Evolutionary conservation across 257 asterid genomes (phyloP), one percentile per base, ranked within the genome.

Genomic region (Solanum ossicruentum): DNA sequence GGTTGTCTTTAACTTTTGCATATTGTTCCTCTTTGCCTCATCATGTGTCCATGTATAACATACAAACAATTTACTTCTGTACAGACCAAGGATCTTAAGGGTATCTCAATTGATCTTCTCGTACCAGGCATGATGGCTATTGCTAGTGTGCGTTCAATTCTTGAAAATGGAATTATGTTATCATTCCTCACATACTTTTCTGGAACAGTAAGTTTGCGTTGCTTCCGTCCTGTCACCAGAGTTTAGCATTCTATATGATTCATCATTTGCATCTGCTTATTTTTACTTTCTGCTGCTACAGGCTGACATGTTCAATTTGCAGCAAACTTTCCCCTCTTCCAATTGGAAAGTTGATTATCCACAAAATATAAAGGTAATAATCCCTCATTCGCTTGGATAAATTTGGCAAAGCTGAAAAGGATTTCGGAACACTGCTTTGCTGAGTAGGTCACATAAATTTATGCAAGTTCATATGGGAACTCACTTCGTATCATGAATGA

Each of bases 41-140:
- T 47, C 17, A 55, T 78, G 57, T 85, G 65, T 58, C 87, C 63
- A 72, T 81, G 61, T 86, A 86, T 89, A 87, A 86, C 86, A 77
- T 71, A 82, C 71, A 56, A 57, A 82, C 23, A 3, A 85, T 63
- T 49, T 26, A 26, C 58, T 81, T 70, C 78, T 56, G 3, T 86
- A 89, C 96, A 97, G 99, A 94, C 96, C 89, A 94, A 90, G 91
- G 99, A 95, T 85, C 96, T 92, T 81, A 95, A 94, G 90, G 97
- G 98, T 70, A 89, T 97, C 60, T 97, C 99, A 78, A 92, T 97
- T 83, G 99, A 97, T 91, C 95, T 93, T 90, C 98, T 97, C 80
- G 90, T 90, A 89, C 99, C 99, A 63, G 99, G 99, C 88, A 97
- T 97, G 99, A 87, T 97, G 98, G 98, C 95, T 89, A 94, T 92